phyloP scores from a whole-genome alignment of 2,329 filamentous ascomycete species.

The Thelonectria olida region DNA sequence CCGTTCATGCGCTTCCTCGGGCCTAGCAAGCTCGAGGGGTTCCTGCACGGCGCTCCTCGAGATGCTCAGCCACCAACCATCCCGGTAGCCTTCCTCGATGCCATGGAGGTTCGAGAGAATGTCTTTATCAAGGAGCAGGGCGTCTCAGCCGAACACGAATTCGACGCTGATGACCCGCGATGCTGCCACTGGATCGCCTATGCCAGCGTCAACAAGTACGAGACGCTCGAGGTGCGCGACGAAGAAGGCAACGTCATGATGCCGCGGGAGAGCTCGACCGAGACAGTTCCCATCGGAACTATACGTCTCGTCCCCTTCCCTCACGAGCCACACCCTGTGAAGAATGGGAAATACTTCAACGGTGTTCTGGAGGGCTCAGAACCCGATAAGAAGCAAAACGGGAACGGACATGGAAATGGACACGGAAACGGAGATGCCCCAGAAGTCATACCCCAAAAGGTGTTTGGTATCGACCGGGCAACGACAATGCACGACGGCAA shows the following conservation, averaged over 20 bases:
- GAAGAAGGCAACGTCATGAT: constrained; percentile 51
- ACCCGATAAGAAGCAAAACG: not conserved
- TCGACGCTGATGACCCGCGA: constrained; percentile 81
- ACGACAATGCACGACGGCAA: constrained; percentile 65
- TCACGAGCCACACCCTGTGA: constrained; percentile 70
- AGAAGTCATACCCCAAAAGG: constrained; percentile 16
- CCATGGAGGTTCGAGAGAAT: constrained; percentile 68
- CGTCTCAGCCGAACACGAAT: constrained; percentile 72
- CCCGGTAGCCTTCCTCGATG: constrained; percentile 67
- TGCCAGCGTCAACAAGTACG: constrained; percentile 64
- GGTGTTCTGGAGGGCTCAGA: constrained; percentile 49
- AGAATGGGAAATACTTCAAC: constrained; percentile 59
- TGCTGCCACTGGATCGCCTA: constrained; percentile 93
- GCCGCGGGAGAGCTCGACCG: constrained; percentile 55
- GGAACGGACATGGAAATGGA: not conserved
- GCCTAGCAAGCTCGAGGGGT: constrained; percentile 60
- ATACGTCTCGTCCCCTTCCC: constrained; percentile 85
- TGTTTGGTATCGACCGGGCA: constrained; percentile 49
- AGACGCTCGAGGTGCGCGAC: constrained; percentile 55
- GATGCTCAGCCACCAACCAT: constrained; percentile 56
- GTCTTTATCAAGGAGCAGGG: constrained; percentile 71
- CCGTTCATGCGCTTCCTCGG: constrained; percentile 59
- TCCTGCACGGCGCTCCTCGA: constrained; percentile 51
- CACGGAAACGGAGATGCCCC: not conserved
- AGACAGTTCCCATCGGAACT: constrained; percentile 70